Base-by-base conservation (phyloP, 805 yeast genomes). In the Blastobotrys terrestris region DNA sequence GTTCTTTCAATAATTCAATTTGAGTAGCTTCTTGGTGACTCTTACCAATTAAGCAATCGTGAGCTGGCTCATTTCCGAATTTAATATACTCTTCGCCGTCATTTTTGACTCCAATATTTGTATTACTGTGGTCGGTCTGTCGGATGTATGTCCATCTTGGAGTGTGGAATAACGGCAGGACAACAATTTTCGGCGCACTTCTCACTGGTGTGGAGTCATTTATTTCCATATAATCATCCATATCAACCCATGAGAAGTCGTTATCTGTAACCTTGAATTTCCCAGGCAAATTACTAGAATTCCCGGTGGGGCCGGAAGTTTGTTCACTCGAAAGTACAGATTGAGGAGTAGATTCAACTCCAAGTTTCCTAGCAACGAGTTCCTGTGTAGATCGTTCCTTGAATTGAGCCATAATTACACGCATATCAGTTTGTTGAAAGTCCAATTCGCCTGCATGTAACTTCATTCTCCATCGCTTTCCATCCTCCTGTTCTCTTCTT, bases 161-260 rank as follows among this genome's bases (percentile, higher is more conserved):
- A 0, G 95, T 74, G 65, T 71, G 81, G 59, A 87, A 60, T 56
- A 90, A 67, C 2, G 95, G 92, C 44, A 71, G 62, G 1, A 84
- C 77, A 13, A 68, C 71, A 46, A 88, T 72, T 58, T 63, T 60
- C 2, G 73, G 66, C 5, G 22, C 19, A 19, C 60, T 56, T 18
- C 49, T 57, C 3, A 58, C 52, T 18, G 57, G 57, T 6, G 58
- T 48, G 13, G 59, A 58, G 39, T 62, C 60, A 54, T 85, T 87
- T 44, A 89, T 63, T 59, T 90, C 97, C 8, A 79, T 71, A 59
- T 79, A 90, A 64, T 90, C 97, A 53, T 85, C 85, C 19, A 73
- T 68, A 61, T 89, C 95, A 47, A 80, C 72, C 97, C 97, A 90
- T 2, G 69, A 62, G 3, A 66, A 58, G 51, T 68, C 72, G 26